Percentiles rank a stretch among this genome's conserved stretches.
These are phyloP conservation scores for Alternaria metachromatica DNA, from an alignment of 2,329 filamentous ascomycete species.

Conservation along the genomic window DNA sequence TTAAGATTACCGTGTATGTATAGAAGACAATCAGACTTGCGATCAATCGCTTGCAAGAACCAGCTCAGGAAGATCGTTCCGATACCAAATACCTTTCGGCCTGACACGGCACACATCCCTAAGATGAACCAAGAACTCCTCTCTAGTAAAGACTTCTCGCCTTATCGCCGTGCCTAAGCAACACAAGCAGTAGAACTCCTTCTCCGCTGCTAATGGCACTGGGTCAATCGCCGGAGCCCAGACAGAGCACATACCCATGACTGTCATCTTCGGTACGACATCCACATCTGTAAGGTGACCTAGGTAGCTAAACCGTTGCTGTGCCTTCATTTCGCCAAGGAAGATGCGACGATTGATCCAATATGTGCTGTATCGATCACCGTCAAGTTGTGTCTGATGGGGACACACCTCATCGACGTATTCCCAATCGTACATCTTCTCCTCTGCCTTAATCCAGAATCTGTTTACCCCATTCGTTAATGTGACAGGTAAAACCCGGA, in stretches of 20 bases:
- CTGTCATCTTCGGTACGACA: background rate
- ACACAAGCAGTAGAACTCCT: background rate
- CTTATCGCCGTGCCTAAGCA: background rate
- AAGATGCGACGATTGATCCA: background rate
- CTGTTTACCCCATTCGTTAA: background rate
- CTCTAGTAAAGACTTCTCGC: background rate
- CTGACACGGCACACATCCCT: background rate
- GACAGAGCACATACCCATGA: background rate
- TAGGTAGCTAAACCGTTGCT: background rate
- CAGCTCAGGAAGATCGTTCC: background rate
- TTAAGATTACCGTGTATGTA: background rate
- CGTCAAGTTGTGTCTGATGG: background rate
- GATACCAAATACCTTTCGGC: background rate
- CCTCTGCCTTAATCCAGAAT: background rate
- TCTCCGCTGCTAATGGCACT: background rate
- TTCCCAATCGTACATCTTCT: background rate
- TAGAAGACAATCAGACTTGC: no score
- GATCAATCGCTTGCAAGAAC: background rate
- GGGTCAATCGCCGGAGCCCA: background rate
- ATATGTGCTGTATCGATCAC: background rate
- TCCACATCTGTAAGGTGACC: background rate
- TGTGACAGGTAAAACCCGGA: background rate
- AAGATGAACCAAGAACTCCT: background rate
- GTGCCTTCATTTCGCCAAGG: background rate
- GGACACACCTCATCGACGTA: background rate